These are phyloP conservation scores for Trapa bicornis DNA, from an alignment of 345 rosid species.

Conservation along the genomic window DNA sequence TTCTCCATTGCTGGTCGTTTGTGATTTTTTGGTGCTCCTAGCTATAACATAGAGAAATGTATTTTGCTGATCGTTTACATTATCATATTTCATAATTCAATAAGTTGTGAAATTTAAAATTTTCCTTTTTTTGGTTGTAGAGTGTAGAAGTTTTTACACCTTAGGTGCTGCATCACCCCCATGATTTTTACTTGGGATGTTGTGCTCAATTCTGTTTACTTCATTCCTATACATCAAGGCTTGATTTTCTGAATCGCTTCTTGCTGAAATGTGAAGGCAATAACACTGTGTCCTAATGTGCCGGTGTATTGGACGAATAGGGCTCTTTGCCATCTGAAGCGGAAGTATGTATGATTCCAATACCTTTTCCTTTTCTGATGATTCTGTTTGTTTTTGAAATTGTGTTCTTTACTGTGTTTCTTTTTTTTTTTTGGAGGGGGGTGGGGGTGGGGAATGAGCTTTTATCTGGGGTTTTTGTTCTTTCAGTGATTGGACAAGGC, in stretches of 20 bases:
- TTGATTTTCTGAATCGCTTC: neutral
- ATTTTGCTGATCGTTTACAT: too few relatives aligned
- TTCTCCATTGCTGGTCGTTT: too few relatives aligned
- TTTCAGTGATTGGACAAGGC: constrained; percentile 68
- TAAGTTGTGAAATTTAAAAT: too few relatives aligned
- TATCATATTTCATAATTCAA: too few relatives aligned
- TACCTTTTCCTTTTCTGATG: neutral
- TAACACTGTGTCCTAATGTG: constrained; percentile 68
- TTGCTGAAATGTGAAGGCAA: constrained; percentile 38
- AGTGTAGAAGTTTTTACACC: neutral
- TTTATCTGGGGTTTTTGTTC: neutral
- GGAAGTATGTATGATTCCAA: constrained; percentile 52
- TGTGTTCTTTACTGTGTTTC: neutral
- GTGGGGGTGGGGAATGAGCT: neutral
- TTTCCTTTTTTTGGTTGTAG: too few relatives aligned
- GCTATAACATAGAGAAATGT: too few relatives aligned
- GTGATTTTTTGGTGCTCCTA: too few relatives aligned
- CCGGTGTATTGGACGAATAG: constrained; percentile 89
- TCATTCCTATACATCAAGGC: neutral
- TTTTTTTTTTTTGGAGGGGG: too few relatives aligned
- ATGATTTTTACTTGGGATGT: neutral
- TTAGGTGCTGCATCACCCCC: neutral
- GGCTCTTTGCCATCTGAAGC: constrained; percentile 72
- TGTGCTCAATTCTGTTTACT: neutral
- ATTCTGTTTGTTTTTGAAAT: neutral